These are phyloP conservation scores for Lophiostoma macrostomum DNA, from an alignment of 495 filamentous ascomycete species.

Conservation along the genomic window DNA sequence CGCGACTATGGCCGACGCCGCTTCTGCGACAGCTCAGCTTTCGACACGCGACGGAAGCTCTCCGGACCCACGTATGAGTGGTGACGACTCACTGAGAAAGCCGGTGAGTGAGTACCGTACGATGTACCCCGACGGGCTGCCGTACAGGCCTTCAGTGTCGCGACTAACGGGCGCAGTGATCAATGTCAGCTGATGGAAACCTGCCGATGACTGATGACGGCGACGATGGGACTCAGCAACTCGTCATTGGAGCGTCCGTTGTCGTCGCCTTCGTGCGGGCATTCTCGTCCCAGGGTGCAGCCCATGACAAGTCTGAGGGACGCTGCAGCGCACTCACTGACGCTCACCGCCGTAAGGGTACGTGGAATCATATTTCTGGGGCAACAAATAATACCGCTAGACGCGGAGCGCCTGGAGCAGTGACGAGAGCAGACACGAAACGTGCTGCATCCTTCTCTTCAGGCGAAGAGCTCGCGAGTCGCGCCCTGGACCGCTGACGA, in stretches of 20 bases:
- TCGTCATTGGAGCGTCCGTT: not conserved
- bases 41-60: slow-evolving; percentile 23
- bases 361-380: slow-evolving; percentile 2
- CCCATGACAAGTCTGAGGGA: slow-evolving; percentile 16
- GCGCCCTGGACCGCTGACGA: slow-evolving; percentile 8
- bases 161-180: not conserved
- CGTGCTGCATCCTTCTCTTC: slow-evolving; percentile 3
- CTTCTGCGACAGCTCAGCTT: slow-evolving; percentile 14
- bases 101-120: not conserved
- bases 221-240: not conserved
- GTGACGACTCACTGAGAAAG: too few relatives aligned
- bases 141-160: not conserved
- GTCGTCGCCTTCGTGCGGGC: not conserved
- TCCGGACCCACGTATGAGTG: slow-evolving; percentile 10
- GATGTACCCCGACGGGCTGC: slow-evolving; percentile 1
- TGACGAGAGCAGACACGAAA: slow-evolving; percentile 4
- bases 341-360: slow-evolving; percentile 3
- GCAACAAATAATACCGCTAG: slow-evolving; percentile 21
- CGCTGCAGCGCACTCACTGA: slow-evolving; percentile 1
- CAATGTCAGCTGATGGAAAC: slow-evolving; percentile 23
- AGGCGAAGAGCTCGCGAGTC: slow-evolving; percentile 12
- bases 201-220: slow-evolving; percentile 11
- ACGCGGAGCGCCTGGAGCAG: slow-evolving; percentile 1
- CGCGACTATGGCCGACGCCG: slow-evolving; percentile 8
- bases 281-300: not conserved